phyloP scores from a whole-genome alignment of 192 early-diverging fungal species.

The Bifiguratus adelaidae region DNA sequence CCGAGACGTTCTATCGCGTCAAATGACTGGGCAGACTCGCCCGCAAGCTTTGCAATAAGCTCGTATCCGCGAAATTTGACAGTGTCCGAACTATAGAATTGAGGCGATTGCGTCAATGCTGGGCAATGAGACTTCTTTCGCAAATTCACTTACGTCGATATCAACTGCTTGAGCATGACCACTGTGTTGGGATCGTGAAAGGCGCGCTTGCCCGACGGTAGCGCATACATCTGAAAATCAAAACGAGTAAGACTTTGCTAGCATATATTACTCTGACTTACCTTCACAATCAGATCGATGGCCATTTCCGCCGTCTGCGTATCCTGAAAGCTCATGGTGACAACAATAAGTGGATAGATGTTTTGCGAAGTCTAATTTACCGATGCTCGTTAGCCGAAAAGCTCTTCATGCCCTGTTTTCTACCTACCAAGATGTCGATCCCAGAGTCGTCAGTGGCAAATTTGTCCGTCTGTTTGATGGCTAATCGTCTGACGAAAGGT shows the following conservation, averaged over 20 bases:
- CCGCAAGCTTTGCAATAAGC: constrained; percentile 19
- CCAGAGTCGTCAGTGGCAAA: constrained; percentile 3
- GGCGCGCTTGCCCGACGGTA: neutral
- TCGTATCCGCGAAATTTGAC: constrained; percentile 39
- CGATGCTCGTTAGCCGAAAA: neutral
- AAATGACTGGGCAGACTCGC: constrained; percentile 20
- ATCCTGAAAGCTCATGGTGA: constrained; percentile 20
- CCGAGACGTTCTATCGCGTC: constrained; percentile 15
- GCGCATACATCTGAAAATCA: neutral
- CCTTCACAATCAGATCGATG: constrained; percentile 17
- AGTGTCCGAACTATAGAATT: constrained; percentile 13
- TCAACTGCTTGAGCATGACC: constrained; percentile 1
- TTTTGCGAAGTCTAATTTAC: constrained; percentile 19
- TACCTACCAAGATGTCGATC: neutral
- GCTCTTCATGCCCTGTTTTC: neutral
- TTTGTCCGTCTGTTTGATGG: constrained; percentile 31
- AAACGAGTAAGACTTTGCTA: neutral
- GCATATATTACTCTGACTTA: neutral
- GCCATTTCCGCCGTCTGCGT: constrained; percentile 13
- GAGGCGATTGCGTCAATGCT: neutral
- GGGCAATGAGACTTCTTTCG: neutral
- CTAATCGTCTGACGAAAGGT: constrained; percentile 22
- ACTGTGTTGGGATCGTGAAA: neutral
- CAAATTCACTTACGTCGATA: neutral
- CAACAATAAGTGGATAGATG: constrained; percentile 12